These are phyloP conservation scores for Aspergillus kassunensis DNA, from an alignment of 495 filamentous ascomycete genomes.

Conservation along the genomic window DNA sequence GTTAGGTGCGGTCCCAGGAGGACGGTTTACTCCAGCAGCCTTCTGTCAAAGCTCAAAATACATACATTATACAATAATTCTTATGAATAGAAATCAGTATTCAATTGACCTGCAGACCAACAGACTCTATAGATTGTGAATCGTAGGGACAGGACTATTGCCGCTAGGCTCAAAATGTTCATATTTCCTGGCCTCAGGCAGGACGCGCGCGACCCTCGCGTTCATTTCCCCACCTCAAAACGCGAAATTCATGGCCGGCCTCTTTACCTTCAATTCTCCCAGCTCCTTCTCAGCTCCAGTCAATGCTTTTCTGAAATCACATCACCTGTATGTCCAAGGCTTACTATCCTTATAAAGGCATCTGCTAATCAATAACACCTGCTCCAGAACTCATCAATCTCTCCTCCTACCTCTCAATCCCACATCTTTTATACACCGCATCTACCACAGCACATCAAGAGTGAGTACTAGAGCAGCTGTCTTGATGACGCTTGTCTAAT, in stretches of 20 bases:
- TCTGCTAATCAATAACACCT: conserved; percentile 1
- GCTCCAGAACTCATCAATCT: conserved; percentile 2
- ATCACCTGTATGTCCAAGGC: conserved; percentile 1
- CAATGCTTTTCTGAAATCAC: conserved; percentile 12
- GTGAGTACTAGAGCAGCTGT: conserved; percentile 22
- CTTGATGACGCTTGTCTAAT: conserved; percentile 9
- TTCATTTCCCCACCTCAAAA: conserved; percentile 35
- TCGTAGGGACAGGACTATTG: no score
- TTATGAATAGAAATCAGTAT: no score
- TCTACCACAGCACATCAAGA: conserved; percentile 27
- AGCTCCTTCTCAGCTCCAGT: conserved; percentile 11
- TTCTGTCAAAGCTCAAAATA: no score
- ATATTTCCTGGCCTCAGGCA: conserved; percentile 35
- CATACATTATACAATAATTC: no score
- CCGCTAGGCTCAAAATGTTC: conserved; percentile 30
- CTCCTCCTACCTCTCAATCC: not conserved
- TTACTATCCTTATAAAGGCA: not conserved
- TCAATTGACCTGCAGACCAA: not conserved
- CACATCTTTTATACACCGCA: conserved; percentile 7
- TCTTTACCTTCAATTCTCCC: conserved; percentile 17
- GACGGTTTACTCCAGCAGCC: no score
- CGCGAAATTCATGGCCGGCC: conserved; percentile 29
- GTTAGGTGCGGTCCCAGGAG: no score
- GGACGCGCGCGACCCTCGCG: conserved; percentile 21
- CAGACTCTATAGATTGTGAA: not conserved